phyloP scores from a whole-genome alignment of 768 basidiomycete genomes.

The Cystofilobasidium macerans region DNA sequence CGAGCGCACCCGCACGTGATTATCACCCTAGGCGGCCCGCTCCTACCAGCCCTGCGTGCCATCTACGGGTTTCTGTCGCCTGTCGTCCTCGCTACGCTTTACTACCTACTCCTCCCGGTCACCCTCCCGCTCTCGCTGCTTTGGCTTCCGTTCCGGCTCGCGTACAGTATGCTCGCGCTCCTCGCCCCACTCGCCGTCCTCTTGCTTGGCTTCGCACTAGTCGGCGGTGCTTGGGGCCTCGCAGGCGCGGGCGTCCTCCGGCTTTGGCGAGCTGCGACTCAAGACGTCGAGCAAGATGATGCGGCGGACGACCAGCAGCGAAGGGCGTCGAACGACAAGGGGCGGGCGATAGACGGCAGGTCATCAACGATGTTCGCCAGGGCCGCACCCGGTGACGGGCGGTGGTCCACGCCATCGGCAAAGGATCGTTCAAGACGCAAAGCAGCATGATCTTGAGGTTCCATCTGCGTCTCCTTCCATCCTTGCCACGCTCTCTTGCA shows the following conservation, averaged over 20 bases:
- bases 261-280: neutral
- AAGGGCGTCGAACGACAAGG: too few relatives aligned
- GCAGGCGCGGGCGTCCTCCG: neutral
- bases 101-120: slow-evolving; percentile 19
- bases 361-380: too few relatives aligned
- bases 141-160: neutral
- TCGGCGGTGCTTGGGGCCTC: neutral
- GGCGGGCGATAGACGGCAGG: too few relatives aligned
- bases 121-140: neutral
- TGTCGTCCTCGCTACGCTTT: slow-evolving; percentile 9
- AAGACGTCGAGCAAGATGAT: too few relatives aligned
- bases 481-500: too few relatives aligned
- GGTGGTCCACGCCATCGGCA: too few relatives aligned
- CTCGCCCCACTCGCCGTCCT: neutral
- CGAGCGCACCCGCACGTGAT: neutral
- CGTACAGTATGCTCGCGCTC: neutral
- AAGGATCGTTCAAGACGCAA: too few relatives aligned
- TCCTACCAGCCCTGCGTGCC: neutral
- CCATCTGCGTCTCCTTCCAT: too few relatives aligned
- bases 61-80: neutral
- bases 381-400: too few relatives aligned
- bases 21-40: neutral
- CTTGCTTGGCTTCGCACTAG: neutral
- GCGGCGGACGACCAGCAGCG: too few relatives aligned
- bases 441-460: too few relatives aligned